phyloP scores from a whole-genome alignment of 257 asterid genomes.

The Capsicum rhomboideum region DNA sequence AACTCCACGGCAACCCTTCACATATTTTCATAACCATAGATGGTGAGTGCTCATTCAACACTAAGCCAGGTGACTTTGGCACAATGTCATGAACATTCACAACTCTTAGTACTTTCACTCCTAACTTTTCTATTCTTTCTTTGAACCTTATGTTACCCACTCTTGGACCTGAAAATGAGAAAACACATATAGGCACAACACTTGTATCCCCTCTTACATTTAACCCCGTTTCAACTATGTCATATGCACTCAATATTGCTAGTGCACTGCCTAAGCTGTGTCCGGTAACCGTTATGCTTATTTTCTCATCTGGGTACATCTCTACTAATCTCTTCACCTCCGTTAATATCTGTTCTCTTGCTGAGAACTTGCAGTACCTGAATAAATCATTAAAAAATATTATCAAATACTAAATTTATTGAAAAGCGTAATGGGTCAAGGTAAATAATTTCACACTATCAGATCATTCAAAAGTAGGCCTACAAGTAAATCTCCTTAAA shows the following conservation, averaged over 20 bases:
- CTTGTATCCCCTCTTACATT: neutral
- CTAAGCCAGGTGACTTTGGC: slow-evolving; percentile 38
- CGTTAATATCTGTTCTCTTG: slow-evolving; percentile 23
- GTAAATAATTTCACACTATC: no score
- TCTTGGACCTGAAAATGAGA: slow-evolving; percentile 45
- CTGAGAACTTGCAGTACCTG: slow-evolving; percentile 24
- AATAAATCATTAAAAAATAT: neutral
- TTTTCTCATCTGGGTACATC: slow-evolving; percentile 19
- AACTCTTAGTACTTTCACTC: slow-evolving; percentile 41
- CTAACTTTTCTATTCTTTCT: slow-evolving; percentile 26
- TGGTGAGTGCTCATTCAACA: slow-evolving; percentile 30
- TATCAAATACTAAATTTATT: neutral
- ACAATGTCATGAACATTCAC: slow-evolving; percentile 41
- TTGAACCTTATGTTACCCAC: slow-evolving; percentile 46
- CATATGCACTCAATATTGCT: slow-evolving; percentile 35
- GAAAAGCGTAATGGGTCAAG: no score
- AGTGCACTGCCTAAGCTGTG: slow-evolving; percentile 38
- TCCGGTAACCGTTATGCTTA: slow-evolving; percentile 36
- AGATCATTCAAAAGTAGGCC: no score
- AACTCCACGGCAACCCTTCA: slow-evolving; percentile 41
- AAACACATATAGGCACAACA: slow-evolving; percentile 23
- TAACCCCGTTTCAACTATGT: slow-evolving; percentile 27
- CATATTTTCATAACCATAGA: slow-evolving; percentile 14
- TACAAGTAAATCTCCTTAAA: no score
- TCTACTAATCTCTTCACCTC: slow-evolving; percentile 27